phyloP scores from a whole-genome alignment of 768 basidiomycete species.

The Tylopilus intermedius region DNA sequence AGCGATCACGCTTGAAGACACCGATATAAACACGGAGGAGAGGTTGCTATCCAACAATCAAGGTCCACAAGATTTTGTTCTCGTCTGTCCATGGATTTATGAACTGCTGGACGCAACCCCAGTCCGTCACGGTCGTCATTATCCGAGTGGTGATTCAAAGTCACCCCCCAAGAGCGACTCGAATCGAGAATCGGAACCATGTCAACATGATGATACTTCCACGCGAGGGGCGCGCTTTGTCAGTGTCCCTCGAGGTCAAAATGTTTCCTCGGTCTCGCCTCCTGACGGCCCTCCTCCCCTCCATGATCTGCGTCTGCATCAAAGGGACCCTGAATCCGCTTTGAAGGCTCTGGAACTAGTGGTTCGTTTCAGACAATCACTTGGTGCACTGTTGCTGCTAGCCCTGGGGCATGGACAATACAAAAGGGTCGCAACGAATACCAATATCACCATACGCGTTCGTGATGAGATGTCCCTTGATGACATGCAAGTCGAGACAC shows the following conservation, averaged over 20 bases:
- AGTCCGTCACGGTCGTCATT: neutral
- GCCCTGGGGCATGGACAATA: constrained; percentile 6
- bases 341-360: constrained; percentile 1
- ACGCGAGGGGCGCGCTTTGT: neutral
- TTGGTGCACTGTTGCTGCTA: constrained; percentile 14
- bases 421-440: constrained; percentile 12
- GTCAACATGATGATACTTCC: neutral
- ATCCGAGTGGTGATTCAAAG: neutral
- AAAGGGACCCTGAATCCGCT: neutral
- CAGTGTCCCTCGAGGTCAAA: neutral
- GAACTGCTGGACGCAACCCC: constrained; percentile 3
- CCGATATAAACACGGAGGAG: constrained; percentile 4
- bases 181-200: neutral
- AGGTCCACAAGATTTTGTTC: constrained; percentile 4
- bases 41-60: neutral
- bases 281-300: neutral
- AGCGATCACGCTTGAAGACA: constrained; percentile 9
- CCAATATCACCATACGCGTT: constrained; percentile 8
- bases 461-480: constrained; percentile 2
- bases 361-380: constrained; percentile 10
- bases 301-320: neutral
- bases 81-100: constrained; percentile 19
- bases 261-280: neutral
- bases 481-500: constrained; percentile 4
- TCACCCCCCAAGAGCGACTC: neutral